Percentiles rank a stretch among this genome's conserved stretches.
Conservation (phyloP, 768 basidiomycete species). For the Phaeolepiota aurea region DNA sequence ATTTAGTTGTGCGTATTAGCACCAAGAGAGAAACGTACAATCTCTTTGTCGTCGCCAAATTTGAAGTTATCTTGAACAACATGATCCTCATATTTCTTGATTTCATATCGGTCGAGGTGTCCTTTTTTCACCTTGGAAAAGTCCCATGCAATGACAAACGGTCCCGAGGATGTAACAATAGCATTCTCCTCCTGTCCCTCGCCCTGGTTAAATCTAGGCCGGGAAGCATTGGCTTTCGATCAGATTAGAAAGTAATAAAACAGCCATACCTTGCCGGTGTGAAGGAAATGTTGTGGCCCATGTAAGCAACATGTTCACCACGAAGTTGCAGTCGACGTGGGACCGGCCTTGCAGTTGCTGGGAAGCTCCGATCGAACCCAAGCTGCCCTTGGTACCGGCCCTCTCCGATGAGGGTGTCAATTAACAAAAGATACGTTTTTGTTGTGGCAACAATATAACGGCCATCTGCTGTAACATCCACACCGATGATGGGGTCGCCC, state of each 20-base stretch:
- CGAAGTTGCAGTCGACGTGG: conserved; percentile 83
- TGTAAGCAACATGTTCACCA: conserved; percentile 89
- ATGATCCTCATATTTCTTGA: conserved; percentile 90
- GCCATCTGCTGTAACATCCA: conserved; percentile 91
- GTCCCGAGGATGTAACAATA: conserved; percentile 90
- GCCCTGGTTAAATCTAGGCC: conserved; percentile 81
- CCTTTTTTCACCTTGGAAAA: conserved; percentile 94
- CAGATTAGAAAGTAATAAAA: conserved; percentile 5
- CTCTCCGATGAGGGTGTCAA: conserved; percentile 92
- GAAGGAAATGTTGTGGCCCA: conserved; percentile 81
- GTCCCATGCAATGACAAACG: conserved; percentile 95
- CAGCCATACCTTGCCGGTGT: conserved; percentile 77
- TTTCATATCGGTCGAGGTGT: conserved; percentile 84
- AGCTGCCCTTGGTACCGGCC: conserved; percentile 75
- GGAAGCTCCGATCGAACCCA: conserved; percentile 94
- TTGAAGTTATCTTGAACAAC: conserved; percentile 98
- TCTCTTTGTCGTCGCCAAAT: conserved; percentile 95
- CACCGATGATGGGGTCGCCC: conserved; percentile 90
- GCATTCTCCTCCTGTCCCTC: conserved; percentile 86
- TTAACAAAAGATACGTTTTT: conserved; percentile 86
- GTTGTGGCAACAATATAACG: conserved; percentile 95
- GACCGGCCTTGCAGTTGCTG: conserved; percentile 86
- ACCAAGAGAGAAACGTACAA: conserved; percentile 38
- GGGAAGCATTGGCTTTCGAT: conserved; percentile 5
- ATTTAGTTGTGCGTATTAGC: conserved; percentile 3